Conservation (phyloP, 192 early-diverging fungal genomes). For the Gonapodya prolifera region DNA sequence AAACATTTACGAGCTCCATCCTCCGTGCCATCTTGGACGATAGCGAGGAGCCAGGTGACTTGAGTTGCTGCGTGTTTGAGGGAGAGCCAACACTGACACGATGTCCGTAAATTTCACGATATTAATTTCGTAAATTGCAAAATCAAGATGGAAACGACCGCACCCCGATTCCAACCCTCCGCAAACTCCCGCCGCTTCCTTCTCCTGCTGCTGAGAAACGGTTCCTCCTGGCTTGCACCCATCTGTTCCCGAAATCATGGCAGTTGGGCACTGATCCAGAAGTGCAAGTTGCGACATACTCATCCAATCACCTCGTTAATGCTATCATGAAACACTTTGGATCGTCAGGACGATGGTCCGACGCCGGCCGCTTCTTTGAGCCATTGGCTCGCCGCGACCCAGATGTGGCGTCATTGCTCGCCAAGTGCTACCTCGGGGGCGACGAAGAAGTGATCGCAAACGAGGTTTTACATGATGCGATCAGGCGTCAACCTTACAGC, state of each 20-base stretch:
- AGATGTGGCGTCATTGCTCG: constrained; percentile 80
- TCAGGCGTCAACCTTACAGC: constrained; percentile 64
- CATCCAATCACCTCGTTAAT: constrained; percentile 77
- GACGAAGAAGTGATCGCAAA: constrained; percentile 94
- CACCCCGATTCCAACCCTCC: constrained; percentile 73
- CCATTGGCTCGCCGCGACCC: constrained; percentile 62
- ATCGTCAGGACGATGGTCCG: constrained; percentile 63
- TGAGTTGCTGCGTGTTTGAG: no score
- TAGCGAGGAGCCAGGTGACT: constrained; percentile 44
- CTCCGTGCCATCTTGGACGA: constrained; percentile 84
- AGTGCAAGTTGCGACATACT: constrained; percentile 84
- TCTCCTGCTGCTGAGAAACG: constrained; percentile 55
- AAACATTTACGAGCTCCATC: constrained; percentile 76
- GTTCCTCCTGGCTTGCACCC: constrained; percentile 59
- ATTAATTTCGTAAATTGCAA: not conserved
- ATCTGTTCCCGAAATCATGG: constrained; percentile 43
- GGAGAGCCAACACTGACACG: no score
- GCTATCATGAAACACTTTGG: constrained; percentile 84
- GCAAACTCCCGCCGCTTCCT: constrained; percentile 80
- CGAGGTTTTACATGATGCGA: constrained; percentile 68
- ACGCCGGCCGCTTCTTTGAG: constrained; percentile 74
- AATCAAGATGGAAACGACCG: constrained; percentile 49
- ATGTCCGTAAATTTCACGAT: not conserved
- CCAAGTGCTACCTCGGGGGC: constrained; percentile 58
- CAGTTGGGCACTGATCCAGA: constrained; percentile 85